These are phyloP conservation scores for Exsudoporus frostii DNA, from an alignment of 768 basidiomycete species.

Conservation along the genomic window DNA sequence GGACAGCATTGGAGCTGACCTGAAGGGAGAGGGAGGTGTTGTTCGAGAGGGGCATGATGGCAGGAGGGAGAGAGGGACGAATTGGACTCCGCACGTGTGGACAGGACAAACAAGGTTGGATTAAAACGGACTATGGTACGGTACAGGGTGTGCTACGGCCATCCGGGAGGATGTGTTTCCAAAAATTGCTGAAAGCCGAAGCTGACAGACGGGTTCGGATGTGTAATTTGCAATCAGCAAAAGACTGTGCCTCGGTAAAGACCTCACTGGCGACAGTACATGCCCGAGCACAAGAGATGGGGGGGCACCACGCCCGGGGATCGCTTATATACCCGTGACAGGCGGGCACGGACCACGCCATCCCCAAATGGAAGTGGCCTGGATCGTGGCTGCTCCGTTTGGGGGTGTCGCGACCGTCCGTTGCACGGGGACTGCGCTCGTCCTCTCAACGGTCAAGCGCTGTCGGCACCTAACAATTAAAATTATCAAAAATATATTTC, in stretches of 20 bases:
- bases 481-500: background rate
- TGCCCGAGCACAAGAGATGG: constrained; percentile 93
- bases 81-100: too few relatives aligned
- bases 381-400: too few relatives aligned
- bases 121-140: too few relatives aligned
- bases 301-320: too few relatives aligned
- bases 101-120: too few relatives aligned
- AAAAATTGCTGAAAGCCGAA: constrained; percentile 93
- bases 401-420: background rate
- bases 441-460: too few relatives aligned
- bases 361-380: background rate
- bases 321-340: background rate
- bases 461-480: too few relatives aligned
- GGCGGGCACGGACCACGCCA: background rate
- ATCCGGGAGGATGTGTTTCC: constrained; percentile 53
- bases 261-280: constrained; percentile 96
- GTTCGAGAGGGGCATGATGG: constrained; percentile 66
- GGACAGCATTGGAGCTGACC: constrained; percentile 49
- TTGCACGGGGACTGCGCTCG: too few relatives aligned
- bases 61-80: too few relatives aligned
- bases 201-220: constrained; percentile 92
- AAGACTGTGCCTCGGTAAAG: constrained; percentile 91
- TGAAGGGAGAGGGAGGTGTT: constrained; percentile 55
- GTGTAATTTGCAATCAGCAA: constrained; percentile 98
- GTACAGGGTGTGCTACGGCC: too few relatives aligned